Conservation (phyloP, 2,329 filamentous ascomycete genomes). For the Paramyrothecium roridum region DNA sequence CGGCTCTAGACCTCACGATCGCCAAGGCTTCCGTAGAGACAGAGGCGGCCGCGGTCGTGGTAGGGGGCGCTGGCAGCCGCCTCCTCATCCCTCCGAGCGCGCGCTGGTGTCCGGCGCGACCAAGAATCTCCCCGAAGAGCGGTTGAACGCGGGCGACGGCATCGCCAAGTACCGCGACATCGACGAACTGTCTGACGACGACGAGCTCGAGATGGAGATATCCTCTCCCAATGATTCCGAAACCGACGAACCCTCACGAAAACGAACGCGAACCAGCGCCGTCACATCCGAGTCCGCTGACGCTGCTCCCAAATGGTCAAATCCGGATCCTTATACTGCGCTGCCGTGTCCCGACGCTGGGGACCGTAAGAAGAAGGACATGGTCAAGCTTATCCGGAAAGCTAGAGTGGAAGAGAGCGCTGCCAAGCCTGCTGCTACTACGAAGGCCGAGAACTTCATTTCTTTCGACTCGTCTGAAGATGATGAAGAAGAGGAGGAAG, state of each 20-base stretch:
- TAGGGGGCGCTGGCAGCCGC: constrained; percentile 29
- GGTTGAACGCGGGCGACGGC: constrained; percentile 40
- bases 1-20: constrained; percentile 11
- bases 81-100: constrained; percentile 43
- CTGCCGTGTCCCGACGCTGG: constrained; percentile 76
- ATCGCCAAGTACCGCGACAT: constrained; percentile 51
- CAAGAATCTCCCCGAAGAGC: constrained; percentile 38
- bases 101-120: constrained; percentile 44
- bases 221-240: constrained; percentile 32
- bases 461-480: constrained; percentile 71
- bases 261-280: constrained; percentile 23
- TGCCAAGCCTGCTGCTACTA: constrained; percentile 46
- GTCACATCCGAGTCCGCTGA: constrained; percentile 30
- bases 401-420: constrained; percentile 63
- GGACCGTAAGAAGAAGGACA: constrained; percentile 74
- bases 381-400: constrained; percentile 89
- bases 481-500: constrained; percentile 33
- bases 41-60: constrained; percentile 19
- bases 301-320: constrained; percentile 79
- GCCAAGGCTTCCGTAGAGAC: constrained; percentile 18
- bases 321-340: constrained; percentile 89
- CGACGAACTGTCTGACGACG: constrained; percentile 60
- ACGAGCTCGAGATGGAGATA: constrained; percentile 63
- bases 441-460: constrained; percentile 79
- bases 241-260: constrained; percentile 37